Conservation (phyloP, 2,329 filamentous ascomycete species). For the Didymosphaeria variabile region DNA sequence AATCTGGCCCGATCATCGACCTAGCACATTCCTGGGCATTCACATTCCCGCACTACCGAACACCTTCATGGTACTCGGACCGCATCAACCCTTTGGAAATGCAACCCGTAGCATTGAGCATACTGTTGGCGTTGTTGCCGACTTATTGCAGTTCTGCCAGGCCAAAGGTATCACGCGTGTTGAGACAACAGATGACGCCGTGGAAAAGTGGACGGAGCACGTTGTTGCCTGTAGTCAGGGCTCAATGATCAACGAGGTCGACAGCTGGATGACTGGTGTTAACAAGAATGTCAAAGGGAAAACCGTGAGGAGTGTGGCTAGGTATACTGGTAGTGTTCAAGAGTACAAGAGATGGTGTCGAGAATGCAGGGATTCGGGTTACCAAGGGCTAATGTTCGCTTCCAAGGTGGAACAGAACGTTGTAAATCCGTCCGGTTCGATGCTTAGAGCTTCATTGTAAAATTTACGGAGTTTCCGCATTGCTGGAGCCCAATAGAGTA, state of each 20-base stretch:
- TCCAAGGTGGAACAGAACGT: not conserved
- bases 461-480: not conserved
- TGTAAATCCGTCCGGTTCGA: not conserved
- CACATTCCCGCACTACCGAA: slow-evolving; percentile 38
- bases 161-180: slow-evolving; percentile 48
- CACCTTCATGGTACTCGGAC: slow-evolving; percentile 54
- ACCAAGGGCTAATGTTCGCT: slow-evolving; percentile 29
- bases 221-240: slow-evolving; percentile 59
- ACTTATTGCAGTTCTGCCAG: slow-evolving; percentile 45
- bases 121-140: slow-evolving; percentile 52
- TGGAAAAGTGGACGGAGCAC: slow-evolving; percentile 61
- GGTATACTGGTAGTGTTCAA: slow-evolving; percentile 58
- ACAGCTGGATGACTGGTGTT: slow-evolving; percentile 66
- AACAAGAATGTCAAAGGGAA: slow-evolving; percentile 61
- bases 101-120: slow-evolving; percentile 55
- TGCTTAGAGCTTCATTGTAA: slow-evolving; percentile 1
- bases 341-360: slow-evolving; percentile 52
- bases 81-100: slow-evolving; percentile 57
- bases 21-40: slow-evolving; percentile 35
- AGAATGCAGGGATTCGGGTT: slow-evolving; percentile 33
- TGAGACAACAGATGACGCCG: slow-evolving; percentile 53
- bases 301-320: slow-evolving; percentile 56
- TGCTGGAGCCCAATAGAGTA: not conserved
- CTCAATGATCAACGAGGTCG: slow-evolving; percentile 57
- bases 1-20: slow-evolving; percentile 33